Conservation (phyloP, 768 basidiomycete species). For the Lentinula detonsa region DNA sequence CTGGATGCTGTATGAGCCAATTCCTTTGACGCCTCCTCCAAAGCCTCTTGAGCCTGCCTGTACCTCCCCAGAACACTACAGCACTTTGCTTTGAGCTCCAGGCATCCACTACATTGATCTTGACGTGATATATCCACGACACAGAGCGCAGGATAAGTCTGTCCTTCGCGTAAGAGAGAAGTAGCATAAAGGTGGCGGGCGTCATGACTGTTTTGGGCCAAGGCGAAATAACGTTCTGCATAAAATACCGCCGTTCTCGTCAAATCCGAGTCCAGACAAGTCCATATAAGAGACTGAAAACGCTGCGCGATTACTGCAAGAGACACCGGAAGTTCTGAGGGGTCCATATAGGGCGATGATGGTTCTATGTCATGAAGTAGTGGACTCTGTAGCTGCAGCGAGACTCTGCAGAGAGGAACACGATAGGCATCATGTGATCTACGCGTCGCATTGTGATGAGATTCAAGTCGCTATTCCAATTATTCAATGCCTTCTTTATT, state of each 20-base stretch:
- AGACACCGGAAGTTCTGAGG: slow-evolving; percentile 43
- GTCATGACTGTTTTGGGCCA: slow-evolving; percentile 70
- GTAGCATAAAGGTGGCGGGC: slow-evolving; percentile 83
- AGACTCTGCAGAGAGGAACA: neutral
- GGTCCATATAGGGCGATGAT: slow-evolving; percentile 40
- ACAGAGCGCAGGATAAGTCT: slow-evolving; percentile 69
- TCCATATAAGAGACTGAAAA: slow-evolving; percentile 72
- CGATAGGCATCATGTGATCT: neutral
- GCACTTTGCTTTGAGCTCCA: slow-evolving; percentile 74
- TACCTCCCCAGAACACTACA: slow-evolving; percentile 68
- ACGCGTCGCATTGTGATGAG: neutral
- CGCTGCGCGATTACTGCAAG: slow-evolving; percentile 59
- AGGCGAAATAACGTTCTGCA: slow-evolving; percentile 76
- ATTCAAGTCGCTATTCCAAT: no score
- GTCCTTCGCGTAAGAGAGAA: slow-evolving; percentile 61
- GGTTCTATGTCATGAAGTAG: neutral
- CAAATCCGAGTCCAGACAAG: slow-evolving; percentile 77
- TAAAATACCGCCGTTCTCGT: slow-evolving; percentile 81
- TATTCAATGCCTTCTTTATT: neutral
- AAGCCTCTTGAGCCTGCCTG: slow-evolving; percentile 68
- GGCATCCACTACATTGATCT: slow-evolving; percentile 64
- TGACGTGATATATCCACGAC: slow-evolving; percentile 61
- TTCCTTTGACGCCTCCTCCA: slow-evolving; percentile 58
- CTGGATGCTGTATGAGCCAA: slow-evolving; percentile 47
- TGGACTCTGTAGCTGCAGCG: neutral